Evolutionary conservation across 805 yeast genomes (phyloP), one percentile per base, ranked within the genome.

Genomic region (Lipomyces orientalis): DNA sequence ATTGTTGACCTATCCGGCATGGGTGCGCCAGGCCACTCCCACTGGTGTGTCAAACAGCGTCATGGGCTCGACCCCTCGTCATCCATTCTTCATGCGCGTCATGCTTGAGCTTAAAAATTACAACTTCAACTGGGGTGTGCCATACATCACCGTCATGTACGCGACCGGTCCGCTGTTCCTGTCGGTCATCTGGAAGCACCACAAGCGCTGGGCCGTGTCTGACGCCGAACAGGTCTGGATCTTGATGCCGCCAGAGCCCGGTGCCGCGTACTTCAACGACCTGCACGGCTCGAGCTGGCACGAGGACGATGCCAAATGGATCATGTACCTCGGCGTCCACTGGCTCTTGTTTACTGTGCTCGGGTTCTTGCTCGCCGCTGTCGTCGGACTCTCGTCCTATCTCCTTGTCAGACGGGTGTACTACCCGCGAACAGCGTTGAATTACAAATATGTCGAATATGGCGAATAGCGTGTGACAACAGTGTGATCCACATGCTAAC

Each of bases 251-350:
- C 64, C 70, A 34, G 69, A 66, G 55, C 81, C 80, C 52, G 93
- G 90, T 76, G 90, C 91, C 78, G 71, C 71, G 19, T 79, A 90
- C 76, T 93, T 93, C 78, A 83, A 87, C 52, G 88, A 91, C 64
- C 82, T 91, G 0, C 85, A 86, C 64, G 98, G 98, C 58, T 90
- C 97, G 0, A 90, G 97, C 33, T 93, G 98, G 98, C 98, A 93
- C 79, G 80, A 86, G 75, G 91, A 88, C 71, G 98, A 93, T 78
- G 97, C 97, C 10, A 83, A 87, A 63, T 86, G 91, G 76, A 86
- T 93, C 78, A 87, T 90, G 75, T 80, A 85, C 8, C 79, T 93
- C 79, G 92, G 91, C 19, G 83, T 86, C 71, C 97, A 93, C 78
- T 86, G 93, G 71, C 83, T 87, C 16, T 79, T 89, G 52, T 89